Base-by-base conservation (phyloP, 441 rosid species). In the Aquilaria agallochum region DNA sequence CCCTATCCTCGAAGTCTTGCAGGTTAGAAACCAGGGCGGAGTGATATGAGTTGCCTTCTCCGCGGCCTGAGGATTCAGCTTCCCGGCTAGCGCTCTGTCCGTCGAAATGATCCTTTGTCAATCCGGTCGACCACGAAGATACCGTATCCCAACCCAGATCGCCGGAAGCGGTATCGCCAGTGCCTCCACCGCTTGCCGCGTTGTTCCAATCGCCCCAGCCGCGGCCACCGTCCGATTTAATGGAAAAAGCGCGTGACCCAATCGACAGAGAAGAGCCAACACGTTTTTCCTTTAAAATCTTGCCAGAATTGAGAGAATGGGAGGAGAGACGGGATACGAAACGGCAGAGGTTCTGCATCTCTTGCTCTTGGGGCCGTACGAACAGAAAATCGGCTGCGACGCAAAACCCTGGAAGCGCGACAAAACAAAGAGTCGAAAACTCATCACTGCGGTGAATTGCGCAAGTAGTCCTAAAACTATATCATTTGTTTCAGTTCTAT, bases 81-180 rank as follows among this genome's bases (percentile, higher is more conserved):
- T 60, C 73, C 32, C 69, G 79, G 9, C 76, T 86, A 62, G 77
- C 77, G n/a, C 70, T 56, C 60, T 78, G 79, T 32, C 96, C 96
- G 55, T 89, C 92, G 61, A 85, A 92, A 78, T 92, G 93, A 60
- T 85, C 98, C 73, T 89, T 85, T 2, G 93, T 84, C 72, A 87
- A 57, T 64, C 96, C 93, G 30, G 80, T 84, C 5, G 98, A 87
- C 98, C 96, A 89, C 53, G 86, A 86, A 5, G 96, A 86, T 60
- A 71, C 79, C 5, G 78, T 67, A 44, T 74, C 95, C 98, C 96
- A 92, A 13, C 81, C 90, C 27, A 74, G 72, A 59, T 75, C 81
- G 56, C 70, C 74, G 5, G 80, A 73, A 15, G 68, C 71, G 50
- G 49, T 48, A 58, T 59, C 76, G 53, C 63, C 78, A 59, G 69